Evolutionary conservation across 2,329 filamentous ascomycete genomes (phyloP).

Genomic region (Trichoderma brevicompactum): DNA sequence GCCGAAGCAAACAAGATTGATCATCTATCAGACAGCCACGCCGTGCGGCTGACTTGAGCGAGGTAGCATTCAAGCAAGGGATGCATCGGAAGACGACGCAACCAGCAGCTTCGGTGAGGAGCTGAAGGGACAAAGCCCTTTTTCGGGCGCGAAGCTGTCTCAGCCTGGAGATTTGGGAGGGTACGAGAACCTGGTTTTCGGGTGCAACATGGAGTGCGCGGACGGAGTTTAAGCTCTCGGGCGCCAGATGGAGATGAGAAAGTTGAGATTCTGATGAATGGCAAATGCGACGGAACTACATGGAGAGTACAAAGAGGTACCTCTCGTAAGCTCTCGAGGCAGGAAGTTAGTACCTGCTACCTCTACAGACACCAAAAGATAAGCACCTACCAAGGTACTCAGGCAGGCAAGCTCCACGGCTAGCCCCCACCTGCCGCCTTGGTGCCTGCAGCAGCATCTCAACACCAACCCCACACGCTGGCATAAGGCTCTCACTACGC

Average conservation of each 20-base stretch:
- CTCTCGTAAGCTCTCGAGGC: no score
- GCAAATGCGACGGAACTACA: no score
- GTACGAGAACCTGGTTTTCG: not conserved
- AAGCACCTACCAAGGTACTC: not conserved
- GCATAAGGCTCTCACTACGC: conserved; percentile 2
- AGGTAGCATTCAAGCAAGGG: conserved; percentile 22
- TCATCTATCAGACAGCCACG: conserved; percentile 23
- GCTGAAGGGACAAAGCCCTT: conserved; percentile 1
- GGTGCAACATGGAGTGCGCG: not conserved
- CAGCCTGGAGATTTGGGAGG: conserved; percentile 9
- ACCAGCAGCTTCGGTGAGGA: conserved; percentile 3
- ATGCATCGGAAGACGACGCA: not conserved
- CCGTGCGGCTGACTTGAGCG: conserved; percentile 18
- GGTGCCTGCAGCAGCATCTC: conserved; percentile 10
- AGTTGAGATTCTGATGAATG: not conserved
- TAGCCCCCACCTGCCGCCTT: conserved; percentile 7
- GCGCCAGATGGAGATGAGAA: not conserved
- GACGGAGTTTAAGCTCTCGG: not conserved
- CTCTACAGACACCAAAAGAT: no score
- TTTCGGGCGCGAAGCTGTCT: not conserved
- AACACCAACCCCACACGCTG: conserved; percentile 8
- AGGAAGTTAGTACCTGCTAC: no score
- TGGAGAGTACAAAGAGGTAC: not conserved
- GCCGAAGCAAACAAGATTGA: conserved; percentile 5
- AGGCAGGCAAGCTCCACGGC: not conserved